A percentile compares a stretch with the other conserved stretches of the same genome.
Conservation (phyloP, 768 basidiomycete genomes). For the Agrocybe chaxingu region DNA sequence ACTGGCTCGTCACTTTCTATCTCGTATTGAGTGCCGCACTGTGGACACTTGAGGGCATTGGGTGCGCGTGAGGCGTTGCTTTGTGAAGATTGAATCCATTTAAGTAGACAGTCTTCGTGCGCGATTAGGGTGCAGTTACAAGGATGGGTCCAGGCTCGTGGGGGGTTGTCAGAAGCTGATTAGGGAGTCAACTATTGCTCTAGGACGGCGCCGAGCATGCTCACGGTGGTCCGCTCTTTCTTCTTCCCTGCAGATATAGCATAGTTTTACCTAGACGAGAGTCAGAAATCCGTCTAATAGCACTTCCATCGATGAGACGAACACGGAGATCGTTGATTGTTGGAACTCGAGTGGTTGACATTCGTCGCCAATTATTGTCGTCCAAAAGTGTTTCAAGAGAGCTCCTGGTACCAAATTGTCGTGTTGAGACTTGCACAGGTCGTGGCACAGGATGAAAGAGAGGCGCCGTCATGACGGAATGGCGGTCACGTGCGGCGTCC, state of each 20-base stretch:
- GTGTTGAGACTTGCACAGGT: too few relatives aligned
- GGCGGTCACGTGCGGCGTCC: too few relatives aligned
- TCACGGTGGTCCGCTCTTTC: conserved; percentile 48
- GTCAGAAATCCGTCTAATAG: not conserved
- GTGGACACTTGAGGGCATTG: conserved; percentile 78
- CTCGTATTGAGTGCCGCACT: conserved; percentile 67
- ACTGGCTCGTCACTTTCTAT: conserved; percentile 62
- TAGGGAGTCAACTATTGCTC: not conserved
- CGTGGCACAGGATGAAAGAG: too few relatives aligned
- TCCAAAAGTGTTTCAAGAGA: too few relatives aligned
- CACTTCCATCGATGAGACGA: conserved; percentile 2
- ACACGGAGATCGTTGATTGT: conserved; percentile 31
- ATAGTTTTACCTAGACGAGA: conserved; percentile 57
- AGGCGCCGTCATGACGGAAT: too few relatives aligned
- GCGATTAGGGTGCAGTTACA: conserved; percentile 80
- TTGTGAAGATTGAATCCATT: conserved; percentile 77
- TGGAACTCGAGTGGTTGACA: conserved; percentile 14
- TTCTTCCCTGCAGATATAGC: conserved; percentile 80
- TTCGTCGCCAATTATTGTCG: too few relatives aligned
- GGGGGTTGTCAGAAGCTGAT: conserved; percentile 24
- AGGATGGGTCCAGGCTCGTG: conserved; percentile 71
- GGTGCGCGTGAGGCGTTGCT: conserved; percentile 46
- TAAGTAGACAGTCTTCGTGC: conserved; percentile 74
- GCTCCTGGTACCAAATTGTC: too few relatives aligned
- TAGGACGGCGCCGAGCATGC: conserved; percentile 8